These are phyloP conservation scores for Neonectria hederae DNA, from an alignment of 2,329 filamentous ascomycete genomes.

Conservation along the genomic window DNA sequence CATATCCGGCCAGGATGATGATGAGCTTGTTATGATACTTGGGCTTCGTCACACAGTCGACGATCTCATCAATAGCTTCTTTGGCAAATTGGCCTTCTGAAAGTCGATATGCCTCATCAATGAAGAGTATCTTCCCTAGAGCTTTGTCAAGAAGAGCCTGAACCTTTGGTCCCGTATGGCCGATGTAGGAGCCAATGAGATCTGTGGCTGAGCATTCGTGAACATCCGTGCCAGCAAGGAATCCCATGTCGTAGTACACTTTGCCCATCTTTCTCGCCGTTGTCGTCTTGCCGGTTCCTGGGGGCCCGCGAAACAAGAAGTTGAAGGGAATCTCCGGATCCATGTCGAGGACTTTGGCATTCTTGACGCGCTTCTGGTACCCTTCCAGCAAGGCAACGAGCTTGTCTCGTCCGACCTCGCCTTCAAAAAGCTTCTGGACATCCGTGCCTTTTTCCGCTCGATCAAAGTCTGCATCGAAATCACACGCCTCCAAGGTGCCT, in stretches of 20 bases:
- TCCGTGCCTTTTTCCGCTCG: constrained; percentile 57
- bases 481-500: constrained; percentile 78
- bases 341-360: constrained; percentile 38
- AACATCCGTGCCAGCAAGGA: constrained; percentile 68
- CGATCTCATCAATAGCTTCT: constrained; percentile 64
- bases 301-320: constrained; percentile 73
- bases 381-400: constrained; percentile 63
- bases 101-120: constrained; percentile 78
- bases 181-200: constrained; percentile 73
- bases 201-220: constrained; percentile 74
- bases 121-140: constrained; percentile 73
- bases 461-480: constrained; percentile 73
- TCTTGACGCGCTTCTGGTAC: constrained; percentile 59
- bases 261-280: constrained; percentile 79
- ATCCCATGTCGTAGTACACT: constrained; percentile 78
- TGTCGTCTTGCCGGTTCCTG: constrained; percentile 78
- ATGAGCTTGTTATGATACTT: constrained; percentile 68
- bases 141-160: constrained; percentile 65
- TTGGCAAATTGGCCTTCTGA: constrained; percentile 64
- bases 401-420: constrained; percentile 65
- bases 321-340: constrained; percentile 67
- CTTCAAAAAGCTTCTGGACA: constrained; percentile 64
- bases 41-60: constrained; percentile 63
- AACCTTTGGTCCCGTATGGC: constrained; percentile 75
- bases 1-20: constrained; percentile 76